Percentiles rank a stretch among this genome's conserved stretches.
Evolutionary conservation across 2,329 filamentous ascomycete species (phyloP).

Genomic region (Nigrospora oryzae): DNA sequence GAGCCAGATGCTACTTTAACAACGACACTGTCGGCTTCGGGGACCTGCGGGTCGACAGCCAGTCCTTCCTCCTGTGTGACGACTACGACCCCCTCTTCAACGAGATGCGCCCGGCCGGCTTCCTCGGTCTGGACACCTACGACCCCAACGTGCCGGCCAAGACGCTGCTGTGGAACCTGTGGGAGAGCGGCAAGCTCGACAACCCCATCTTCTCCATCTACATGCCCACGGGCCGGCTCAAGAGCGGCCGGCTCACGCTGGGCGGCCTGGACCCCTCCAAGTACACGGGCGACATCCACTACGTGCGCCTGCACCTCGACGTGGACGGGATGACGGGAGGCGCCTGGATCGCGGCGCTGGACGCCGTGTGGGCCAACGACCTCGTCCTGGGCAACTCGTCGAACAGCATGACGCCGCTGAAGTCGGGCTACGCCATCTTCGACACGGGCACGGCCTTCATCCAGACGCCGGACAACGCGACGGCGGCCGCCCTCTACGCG

Average conservation of each 20-base stretch:
- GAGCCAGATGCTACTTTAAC: slow-evolving; percentile 14
- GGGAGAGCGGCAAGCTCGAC: slow-evolving; percentile 13
- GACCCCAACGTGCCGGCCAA: slow-evolving; percentile 4
- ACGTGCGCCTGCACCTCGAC: slow-evolving; percentile 13
- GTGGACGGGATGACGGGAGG: slow-evolving; percentile 3
- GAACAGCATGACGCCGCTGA: slow-evolving; percentile 4
- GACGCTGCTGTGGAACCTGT: slow-evolving; percentile 20
- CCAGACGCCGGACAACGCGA: slow-evolving; percentile 17
- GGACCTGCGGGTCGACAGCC: slow-evolving; percentile 9
- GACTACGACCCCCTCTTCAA: slow-evolving; percentile 16
- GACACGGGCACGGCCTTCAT: slow-evolving; percentile 23
- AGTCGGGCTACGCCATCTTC: slow-evolving; percentile 15
- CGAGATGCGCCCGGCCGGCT: slow-evolving; percentile 19
- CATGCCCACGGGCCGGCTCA: slow-evolving; percentile 10
- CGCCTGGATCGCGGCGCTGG: slow-evolving; percentile 18
- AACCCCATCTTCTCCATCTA: slow-evolving; percentile 19
- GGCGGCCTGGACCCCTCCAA: slow-evolving; percentile 21
- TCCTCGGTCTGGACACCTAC: slow-evolving; percentile 19
- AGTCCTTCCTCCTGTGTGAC: slow-evolving; percentile 22
- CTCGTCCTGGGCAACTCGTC: slow-evolving; percentile 8
- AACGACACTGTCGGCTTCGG: slow-evolving; percentile 20
- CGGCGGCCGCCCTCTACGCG: slow-evolving; percentile 19
- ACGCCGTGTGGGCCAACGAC: slow-evolving; percentile 15
- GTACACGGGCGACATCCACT: slow-evolving; percentile 17
- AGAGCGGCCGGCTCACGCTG: slow-evolving; percentile 20